A percentile compares a stretch with the other conserved stretches of the same genome.
phyloP scores from a whole-genome alignment of 2,329 filamentous ascomycete genomes.

The Verticillium isaacii region DNA sequence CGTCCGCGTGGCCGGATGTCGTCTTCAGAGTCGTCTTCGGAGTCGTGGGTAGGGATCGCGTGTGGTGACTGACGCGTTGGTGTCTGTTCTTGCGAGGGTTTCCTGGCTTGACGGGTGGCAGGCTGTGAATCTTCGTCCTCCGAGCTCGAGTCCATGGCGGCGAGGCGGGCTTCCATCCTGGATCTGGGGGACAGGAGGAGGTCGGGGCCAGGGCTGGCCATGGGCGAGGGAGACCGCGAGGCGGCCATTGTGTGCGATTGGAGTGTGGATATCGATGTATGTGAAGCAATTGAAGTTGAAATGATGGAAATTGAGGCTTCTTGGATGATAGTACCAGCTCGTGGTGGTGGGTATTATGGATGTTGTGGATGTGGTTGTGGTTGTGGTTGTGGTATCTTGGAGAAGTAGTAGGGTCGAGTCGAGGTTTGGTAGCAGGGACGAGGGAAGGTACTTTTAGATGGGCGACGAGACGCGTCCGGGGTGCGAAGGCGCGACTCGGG shows the following conservation, averaged over 20 bases:
- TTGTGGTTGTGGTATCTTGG: not conserved
- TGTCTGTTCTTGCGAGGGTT: not conserved
- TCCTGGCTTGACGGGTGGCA: not conserved
- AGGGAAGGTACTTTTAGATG: not conserved
- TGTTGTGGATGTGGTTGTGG: not conserved
- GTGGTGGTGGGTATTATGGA: not conserved
- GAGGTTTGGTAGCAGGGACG: not conserved
- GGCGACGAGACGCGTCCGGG: not conserved
- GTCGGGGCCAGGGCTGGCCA: constrained; percentile 32
- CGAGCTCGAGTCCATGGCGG: constrained; percentile 43
- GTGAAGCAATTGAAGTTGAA: not conserved
- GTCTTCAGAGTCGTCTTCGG: constrained; percentile 17
- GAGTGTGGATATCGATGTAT: not conserved
- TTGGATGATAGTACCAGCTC: not conserved
- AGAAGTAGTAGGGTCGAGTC: not conserved
- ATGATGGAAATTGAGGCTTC: not conserved
- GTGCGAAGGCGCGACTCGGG: not conserved
- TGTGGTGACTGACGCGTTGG: not conserved
- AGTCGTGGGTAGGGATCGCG: not conserved
- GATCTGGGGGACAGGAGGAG: constrained; percentile 47
- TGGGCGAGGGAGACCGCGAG: constrained; percentile 39
- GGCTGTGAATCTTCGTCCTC: constrained; percentile 30
- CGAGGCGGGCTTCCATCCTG: constrained; percentile 51
- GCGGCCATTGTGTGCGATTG: constrained; percentile 39
- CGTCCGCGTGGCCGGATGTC: constrained; percentile 53